phyloP scores from a whole-genome alignment of 306 rosid species.

The Lupinus albus region DNA sequence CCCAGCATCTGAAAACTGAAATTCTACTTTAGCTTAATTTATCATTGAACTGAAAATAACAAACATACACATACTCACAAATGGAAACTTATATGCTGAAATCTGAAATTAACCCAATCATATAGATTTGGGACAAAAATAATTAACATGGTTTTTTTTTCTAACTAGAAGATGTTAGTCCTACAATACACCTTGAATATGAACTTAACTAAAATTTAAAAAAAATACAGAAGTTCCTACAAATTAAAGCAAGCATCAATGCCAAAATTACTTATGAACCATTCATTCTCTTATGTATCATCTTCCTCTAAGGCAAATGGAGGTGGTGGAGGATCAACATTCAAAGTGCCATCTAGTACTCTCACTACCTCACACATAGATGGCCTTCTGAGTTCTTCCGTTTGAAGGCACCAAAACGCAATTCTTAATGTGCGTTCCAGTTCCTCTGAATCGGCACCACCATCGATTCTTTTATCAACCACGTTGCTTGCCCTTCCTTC shows the following conservation, averaged over 20 bases:
- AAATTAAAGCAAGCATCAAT: constrained; percentile 31
- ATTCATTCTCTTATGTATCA: constrained; percentile 40
- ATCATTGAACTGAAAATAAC: not conserved
- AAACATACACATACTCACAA: not conserved
- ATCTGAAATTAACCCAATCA: no score
- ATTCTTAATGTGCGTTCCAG: constrained; percentile 62
- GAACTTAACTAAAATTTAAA: not conserved
- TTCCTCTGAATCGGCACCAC: constrained; percentile 49
- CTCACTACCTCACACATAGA: constrained; percentile 69
- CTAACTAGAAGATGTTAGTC: constrained; percentile 57
- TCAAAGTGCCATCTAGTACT: constrained; percentile 65
- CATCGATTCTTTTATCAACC: constrained; percentile 55
- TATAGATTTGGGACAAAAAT: not conserved
- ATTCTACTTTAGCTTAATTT: not conserved
- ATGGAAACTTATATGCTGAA: no score
- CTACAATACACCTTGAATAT: constrained; percentile 51
- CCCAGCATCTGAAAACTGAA: not conserved
- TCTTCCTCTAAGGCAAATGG: constrained; percentile 49
- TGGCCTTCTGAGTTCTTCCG: constrained; percentile 59
- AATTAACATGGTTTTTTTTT: constrained; percentile 16
- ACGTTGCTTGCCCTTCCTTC: constrained; percentile 53
- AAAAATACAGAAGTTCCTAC: constrained; percentile 7
- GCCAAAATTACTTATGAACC: constrained; percentile 33
- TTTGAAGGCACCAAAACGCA: constrained; percentile 77
- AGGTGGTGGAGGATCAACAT: constrained; percentile 69